A percentile compares a stretch with the other conserved stretches of the same genome.
Conservation (phyloP, 2,329 filamentous ascomycete species). For the Aspergillus brunneoviolaceus region DNA sequence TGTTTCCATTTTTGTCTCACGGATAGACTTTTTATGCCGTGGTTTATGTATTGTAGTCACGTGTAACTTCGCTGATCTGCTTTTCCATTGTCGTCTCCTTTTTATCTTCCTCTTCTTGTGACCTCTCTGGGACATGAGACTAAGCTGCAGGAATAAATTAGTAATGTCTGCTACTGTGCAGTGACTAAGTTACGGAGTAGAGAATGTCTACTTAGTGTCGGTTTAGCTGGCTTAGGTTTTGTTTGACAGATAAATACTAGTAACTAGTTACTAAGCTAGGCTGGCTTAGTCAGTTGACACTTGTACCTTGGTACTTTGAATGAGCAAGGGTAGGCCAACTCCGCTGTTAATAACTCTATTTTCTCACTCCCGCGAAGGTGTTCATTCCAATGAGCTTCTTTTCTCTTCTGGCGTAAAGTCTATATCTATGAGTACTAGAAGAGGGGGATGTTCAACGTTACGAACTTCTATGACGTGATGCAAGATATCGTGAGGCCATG, state of each 20-base stretch:
- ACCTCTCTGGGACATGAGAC: background rate
- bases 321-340: background rate
- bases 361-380: background rate
- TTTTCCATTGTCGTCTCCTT: background rate
- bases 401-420: background rate
- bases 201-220: background rate
- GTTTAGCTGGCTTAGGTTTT: too few species aligned
- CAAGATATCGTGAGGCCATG: background rate
- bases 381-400: background rate
- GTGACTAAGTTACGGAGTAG: background rate
- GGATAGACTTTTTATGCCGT: background rate
- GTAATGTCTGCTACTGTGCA: background rate
- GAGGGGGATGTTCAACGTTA: background rate
- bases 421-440: background rate
- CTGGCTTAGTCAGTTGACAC: background rate
- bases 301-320: background rate
- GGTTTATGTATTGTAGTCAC: background rate
- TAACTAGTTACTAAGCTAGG: background rate
- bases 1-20: background rate
- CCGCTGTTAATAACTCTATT: conserved; percentile 9
- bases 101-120: too few species aligned
- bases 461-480: background rate
- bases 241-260: too few species aligned
- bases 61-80: background rate
- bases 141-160: background rate